phyloP scores from a whole-genome alignment of 1,284 basidiomycete species.

The Neotropicomus parvogracilis region DNA sequence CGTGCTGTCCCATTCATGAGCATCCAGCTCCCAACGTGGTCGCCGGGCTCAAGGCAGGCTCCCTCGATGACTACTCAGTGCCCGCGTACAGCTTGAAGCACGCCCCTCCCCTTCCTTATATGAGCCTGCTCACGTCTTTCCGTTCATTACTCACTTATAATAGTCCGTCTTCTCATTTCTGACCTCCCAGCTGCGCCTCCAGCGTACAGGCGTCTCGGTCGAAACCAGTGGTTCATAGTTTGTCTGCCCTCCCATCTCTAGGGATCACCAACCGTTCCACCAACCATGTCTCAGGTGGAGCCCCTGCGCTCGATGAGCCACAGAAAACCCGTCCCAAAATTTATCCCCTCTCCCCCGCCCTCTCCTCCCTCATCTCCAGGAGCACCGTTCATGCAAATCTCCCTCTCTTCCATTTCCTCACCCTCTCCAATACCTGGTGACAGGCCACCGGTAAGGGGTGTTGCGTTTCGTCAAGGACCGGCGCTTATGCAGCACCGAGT shows the following conservation, averaged over 20 bases:
- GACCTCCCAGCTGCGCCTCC: slow-evolving; percentile 27
- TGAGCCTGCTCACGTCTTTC: slow-evolving; percentile 26
- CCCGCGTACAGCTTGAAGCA: slow-evolving; percentile 34
- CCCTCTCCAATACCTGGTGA: slow-evolving; percentile 31
- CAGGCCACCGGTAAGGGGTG: slow-evolving; percentile 43
- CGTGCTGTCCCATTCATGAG: slow-evolving; percentile 34
- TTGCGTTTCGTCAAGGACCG: slow-evolving; percentile 1
- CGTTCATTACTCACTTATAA: slow-evolving; percentile 33
- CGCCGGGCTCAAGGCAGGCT: slow-evolving; percentile 34
- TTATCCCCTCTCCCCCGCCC: slow-evolving; percentile 56
- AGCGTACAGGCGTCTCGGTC: slow-evolving; percentile 17
- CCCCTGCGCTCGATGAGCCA: slow-evolving; percentile 49
- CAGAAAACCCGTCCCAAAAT: slow-evolving; percentile 62
- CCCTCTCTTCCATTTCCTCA: slow-evolving; percentile 28
- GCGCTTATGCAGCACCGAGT: slow-evolving; percentile 14
- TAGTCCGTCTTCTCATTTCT: slow-evolving; percentile 31
- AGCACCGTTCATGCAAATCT: slow-evolving; percentile 31
- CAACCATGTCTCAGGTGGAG: slow-evolving; percentile 27
- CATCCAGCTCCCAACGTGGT: slow-evolving; percentile 36
- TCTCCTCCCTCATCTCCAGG: slow-evolving; percentile 38
- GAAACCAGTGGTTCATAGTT: slow-evolving; percentile 9
- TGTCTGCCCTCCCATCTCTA: slow-evolving; percentile 9
- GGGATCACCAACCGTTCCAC: slow-evolving; percentile 4
- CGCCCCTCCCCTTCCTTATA: slow-evolving; percentile 30
- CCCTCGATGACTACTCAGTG: slow-evolving; percentile 35